A percentile compares a stretch with the other conserved stretches of the same genome.
Conservation (phyloP, 192 early-diverging fungal genomes). For the Nowakowskiella sp. region DNA sequence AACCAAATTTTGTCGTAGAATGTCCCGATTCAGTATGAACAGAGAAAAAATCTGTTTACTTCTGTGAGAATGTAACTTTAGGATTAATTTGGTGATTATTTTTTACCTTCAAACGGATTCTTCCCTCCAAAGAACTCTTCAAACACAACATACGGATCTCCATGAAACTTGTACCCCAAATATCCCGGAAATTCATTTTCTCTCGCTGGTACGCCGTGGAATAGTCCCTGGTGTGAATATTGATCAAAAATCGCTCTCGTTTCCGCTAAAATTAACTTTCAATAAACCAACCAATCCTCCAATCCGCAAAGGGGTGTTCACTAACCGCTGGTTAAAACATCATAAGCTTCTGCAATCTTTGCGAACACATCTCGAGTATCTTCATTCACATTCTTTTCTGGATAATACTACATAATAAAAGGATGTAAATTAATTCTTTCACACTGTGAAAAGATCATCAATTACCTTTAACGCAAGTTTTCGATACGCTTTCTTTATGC, state of each 20-base stretch:
- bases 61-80: background rate
- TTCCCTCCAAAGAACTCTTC: slow-evolving; percentile 45
- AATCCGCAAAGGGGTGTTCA: background rate
- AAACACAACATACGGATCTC: slow-evolving; percentile 39
- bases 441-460: too few relatives aligned
- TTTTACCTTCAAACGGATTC: slow-evolving; percentile 41
- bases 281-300: background rate
- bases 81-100: slow-evolving; percentile 10
- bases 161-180: slow-evolving; percentile 48
- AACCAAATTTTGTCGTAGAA: slow-evolving; percentile 34
- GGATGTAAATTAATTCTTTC: too few relatives aligned
- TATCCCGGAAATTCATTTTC: slow-evolving; percentile 35
- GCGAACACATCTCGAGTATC: slow-evolving; percentile 28
- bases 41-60: slow-evolving; percentile 32
- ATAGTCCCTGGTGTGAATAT: slow-evolving; percentile 43
- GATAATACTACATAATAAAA: background rate
- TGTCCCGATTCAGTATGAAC: slow-evolving; percentile 19
- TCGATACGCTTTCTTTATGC: background rate
- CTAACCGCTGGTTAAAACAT: background rate
- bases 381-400: background rate
- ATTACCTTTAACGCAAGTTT: background rate
- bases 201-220: slow-evolving; percentile 36
- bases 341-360: background rate
- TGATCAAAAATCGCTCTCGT: slow-evolving; percentile 47
- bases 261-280: slow-evolving; percentile 19